Percentiles rank a stretch among this genome's conserved stretches.
These are phyloP conservation scores for Eimeria tenella DNA, from an alignment of 169 alveolate genomes.

Conservation along the genomic window DNA sequence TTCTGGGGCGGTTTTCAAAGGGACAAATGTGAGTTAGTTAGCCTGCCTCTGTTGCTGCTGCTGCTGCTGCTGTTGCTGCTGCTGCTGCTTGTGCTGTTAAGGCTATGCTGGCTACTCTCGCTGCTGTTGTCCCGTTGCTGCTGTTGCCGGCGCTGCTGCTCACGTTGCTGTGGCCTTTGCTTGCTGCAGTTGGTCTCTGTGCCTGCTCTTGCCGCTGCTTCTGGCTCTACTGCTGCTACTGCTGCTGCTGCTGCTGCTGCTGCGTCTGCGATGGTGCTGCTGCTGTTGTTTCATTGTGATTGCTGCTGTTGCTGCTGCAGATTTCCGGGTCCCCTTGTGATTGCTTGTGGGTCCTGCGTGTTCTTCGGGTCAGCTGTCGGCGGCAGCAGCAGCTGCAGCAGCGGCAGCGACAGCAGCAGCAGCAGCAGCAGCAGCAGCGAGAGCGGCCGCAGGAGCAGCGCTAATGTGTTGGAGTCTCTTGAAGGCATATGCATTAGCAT, in stretches of 20 bases:
- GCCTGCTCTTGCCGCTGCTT: neutral
- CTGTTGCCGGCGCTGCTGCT: neutral
- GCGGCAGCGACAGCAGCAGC: constrained; percentile 32
- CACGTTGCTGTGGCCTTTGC: neutral
- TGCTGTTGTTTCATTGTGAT: neutral
- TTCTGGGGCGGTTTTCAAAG: neutral
- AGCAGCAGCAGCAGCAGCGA: constrained; percentile 9
- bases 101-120: neutral
- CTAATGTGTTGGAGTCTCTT: neutral
- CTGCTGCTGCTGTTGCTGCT: constrained; percentile 33
- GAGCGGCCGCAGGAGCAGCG: neutral
- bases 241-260: constrained; percentile 28
- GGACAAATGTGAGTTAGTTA: neutral
- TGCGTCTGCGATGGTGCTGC: neutral
- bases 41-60: neutral
- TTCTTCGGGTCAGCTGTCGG: constrained; percentile 50
- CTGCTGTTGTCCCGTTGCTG: neutral
- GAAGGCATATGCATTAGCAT: constrained; percentile 11
- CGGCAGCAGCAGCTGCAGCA: constrained; percentile 50
- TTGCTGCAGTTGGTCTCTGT: neutral
- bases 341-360: constrained; percentile 34
- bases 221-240: constrained; percentile 3
- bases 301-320: constrained; percentile 60
- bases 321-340: constrained; percentile 26
- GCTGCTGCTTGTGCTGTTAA: neutral